Evolutionary conservation across 495 filamentous ascomycete genomes (phyloP), one percentile per base, ranked within the genome.

Genomic region (Penicillium verhagenii): DNA sequence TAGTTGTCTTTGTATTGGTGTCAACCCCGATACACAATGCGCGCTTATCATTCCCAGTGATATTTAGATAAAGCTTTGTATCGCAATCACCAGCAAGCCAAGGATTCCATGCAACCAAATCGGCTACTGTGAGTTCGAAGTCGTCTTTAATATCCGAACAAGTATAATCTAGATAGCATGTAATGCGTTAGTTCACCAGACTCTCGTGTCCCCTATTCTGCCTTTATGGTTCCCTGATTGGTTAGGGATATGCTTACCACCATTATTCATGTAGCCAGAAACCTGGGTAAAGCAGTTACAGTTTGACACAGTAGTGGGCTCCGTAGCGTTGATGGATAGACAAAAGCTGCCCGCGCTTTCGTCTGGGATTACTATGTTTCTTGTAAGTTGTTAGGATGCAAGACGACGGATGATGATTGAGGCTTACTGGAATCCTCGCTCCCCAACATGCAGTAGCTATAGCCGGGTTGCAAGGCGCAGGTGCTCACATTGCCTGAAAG

Each of bases 381-480:
- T 21, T 28, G 43, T 47, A 14, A 47, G 3, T 47, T n/a, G 11
- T 21, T 28, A 28, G 14, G 37, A 3, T 39, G 37, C 37, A 39
- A n/a, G 37, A n/a, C 14, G 18, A 39, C 18, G 14, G 6, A 39
- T 47, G 24, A 16, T 28, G 14, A n/a, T 47, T 23, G 20, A 28
- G 26, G 20, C 13, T 47, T 21, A 47, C 43, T 47, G 43, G 14
- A 16, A 24, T 23, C 23, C 16, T 23, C 43, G n/a, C 16, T 24
- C 23, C 25, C 8, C 43, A 47, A 16, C 20, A 29, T 50, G 53
- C 54, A 57, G 38, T 57, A 57, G 28, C 54, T 57, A 29, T 29
- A 57, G 19, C 48, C 48, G 18, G 35, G 47, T 23, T 57, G 47
- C 23, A 57, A 26, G 1, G 38, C 39, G 19, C 54, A 57, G n/a